Base-by-base conservation (phyloP, 2,329 filamentous ascomycete genomes). In the Camillea tinctor region DNA sequence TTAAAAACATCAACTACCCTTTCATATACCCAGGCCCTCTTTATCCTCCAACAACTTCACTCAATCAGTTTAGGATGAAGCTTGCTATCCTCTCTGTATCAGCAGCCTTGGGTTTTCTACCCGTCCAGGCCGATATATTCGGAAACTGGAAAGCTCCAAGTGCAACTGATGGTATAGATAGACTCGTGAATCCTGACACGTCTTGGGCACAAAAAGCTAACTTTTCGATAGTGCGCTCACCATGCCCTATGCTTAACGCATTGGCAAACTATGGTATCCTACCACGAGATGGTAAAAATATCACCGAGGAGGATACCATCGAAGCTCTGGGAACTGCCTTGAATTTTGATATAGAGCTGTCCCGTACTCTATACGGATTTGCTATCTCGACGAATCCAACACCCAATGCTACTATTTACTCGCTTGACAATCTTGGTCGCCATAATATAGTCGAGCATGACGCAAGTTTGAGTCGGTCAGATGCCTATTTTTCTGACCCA, bases 361-460 rank as follows among this genome's bases (percentile, higher is more conserved):
- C 71, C 0, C 64, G 50, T 0, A 61, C 80, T 13, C 76, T 83
- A 72, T 82, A 76, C 63, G 66, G 77, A 5, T 71, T 75, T 56
- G 81, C 78, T 50, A 60, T 79, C n/a, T 59, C 70, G 20, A 71
- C 72, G n/a, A 80, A 79, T 62, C 77, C 79, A 0, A 68, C 74
- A 44, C 75, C 77, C 0, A 80, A 81, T 69, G 73, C 78, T 5
- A 80, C 77, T 7, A 75, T 66, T 48, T 80, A 80, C 63, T 74
- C 73, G 6, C 69, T 78, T 65, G 74, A 81, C 51, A 69, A 81
- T 15, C 75, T 83, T 9, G 78, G 76, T 55, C 71, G 70, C 0
- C 80, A 82, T 70, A 79, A 80, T 57, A 66, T 83, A 17, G 69
- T 83, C 5, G 80, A 83, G 58, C 80, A 82, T 56, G 80, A 83